Base-by-base conservation (phyloP, 2,329 filamentous ascomycete genomes). In the Hymenoscyphus fraxineus region DNA sequence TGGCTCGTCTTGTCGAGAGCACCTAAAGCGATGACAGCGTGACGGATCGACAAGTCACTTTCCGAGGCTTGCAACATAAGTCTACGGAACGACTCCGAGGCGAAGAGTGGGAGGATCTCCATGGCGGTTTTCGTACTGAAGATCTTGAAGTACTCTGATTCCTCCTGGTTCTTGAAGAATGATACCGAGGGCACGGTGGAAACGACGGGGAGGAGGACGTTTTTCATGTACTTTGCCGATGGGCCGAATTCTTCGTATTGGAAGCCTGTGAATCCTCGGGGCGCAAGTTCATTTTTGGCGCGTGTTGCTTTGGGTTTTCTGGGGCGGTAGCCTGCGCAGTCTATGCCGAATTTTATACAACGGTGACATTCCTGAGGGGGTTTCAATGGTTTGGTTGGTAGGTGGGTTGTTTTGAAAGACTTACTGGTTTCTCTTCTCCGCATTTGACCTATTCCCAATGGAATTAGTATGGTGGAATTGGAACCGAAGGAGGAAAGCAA, bases 1-100 rank as follows among this genome's bases (percentile, higher is more conserved):
- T 67, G 64, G 2, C 56, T 63, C 13, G 66, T 68, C 54, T 64
- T 62, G 44, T 69, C 69, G 0, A 71, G 39, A 38, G 69, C 69
- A 16, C 68, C 69, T 3, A 71, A 41, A 15, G 69, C 69, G 38
- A 71, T 62, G 1, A 68, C 63, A 6, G 66, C 69, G 56, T 71
- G 65, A 1, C 68, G 65, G 39, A 71, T 68, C 1, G 69, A 66
- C 6, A 62, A 58, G 27, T 66, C 63, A 2, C 51, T 57, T 16
- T 60, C 41, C 35, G 64, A 69, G 5, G 67, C 62, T 60, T 71
- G 67, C 9, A 71, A 61, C 31, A 71, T 62, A 27, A 68, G 60
- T 41, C 65, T 58, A 31, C 65, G 63, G 4, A 67, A 54, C 1
- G 44, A 31, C 16, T 41, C 61, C 1, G 64, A 44, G 31, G 64